Percentiles rank a stretch among this genome's conserved stretches.
These are phyloP conservation scores for Ambrosia hybrid DNA, from an alignment of 140 eudicot species.

Conservation along the genomic window DNA sequence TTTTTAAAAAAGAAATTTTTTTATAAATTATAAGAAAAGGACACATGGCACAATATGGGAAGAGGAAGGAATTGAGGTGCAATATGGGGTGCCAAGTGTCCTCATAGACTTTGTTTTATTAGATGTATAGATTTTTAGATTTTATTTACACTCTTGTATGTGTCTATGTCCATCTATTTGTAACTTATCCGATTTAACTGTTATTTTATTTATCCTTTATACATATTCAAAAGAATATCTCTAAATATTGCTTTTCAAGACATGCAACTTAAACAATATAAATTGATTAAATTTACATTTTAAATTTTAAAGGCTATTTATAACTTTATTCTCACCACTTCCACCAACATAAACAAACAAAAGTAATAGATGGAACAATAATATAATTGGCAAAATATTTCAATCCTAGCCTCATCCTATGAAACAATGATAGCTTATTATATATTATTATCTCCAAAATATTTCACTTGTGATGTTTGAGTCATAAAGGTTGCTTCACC, in stretches of 20 bases:
- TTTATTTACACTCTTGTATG: background rate
- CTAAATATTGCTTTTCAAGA: background rate
- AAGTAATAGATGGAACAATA: constrained; percentile 25
- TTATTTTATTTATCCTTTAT: no score
- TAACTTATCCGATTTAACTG: no score
- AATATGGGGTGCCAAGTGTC: no score
- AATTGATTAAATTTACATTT: background rate
- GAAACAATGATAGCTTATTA: background rate
- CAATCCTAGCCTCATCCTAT: constrained; percentile 17
- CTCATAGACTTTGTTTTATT: no score
- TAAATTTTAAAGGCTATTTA: background rate
- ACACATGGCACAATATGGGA: no score
- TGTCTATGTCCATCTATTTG: no score
- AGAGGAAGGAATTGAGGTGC: no score
- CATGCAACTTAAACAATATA: background rate
- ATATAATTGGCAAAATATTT: constrained; percentile 20
- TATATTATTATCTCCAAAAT: background rate
- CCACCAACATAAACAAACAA: constrained; percentile 21
- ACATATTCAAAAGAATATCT: no score
- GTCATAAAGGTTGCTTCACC: background rate
- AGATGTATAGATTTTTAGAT: no score
- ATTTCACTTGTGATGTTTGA: background rate
- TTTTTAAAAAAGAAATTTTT: no score
- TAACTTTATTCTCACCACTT: constrained; percentile 20
- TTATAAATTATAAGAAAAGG: no score